Base-by-base conservation (phyloP, 2,329 filamentous ascomycete species). In the Fusarium pseudograminearum region DNA sequence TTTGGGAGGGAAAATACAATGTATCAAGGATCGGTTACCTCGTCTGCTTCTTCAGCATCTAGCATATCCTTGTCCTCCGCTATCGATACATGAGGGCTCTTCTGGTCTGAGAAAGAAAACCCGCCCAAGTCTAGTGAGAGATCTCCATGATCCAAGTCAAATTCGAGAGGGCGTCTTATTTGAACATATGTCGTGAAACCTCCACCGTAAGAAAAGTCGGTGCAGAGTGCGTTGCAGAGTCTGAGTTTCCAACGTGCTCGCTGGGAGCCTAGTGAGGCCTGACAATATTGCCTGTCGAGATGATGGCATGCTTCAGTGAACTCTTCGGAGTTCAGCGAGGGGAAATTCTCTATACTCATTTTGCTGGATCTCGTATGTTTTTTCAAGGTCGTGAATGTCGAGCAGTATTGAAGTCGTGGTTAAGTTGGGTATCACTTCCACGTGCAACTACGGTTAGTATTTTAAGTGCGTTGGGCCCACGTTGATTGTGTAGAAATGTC, bases 251-350 rank as follows among this genome's bases (percentile, higher is more conserved):
- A 89, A 61, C 81, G 80, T 65, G 79, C 81, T 58, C 87, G 84
- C 38, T 86, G 73, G 9, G 83, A 81, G 4, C 87, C 89, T 5
- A 90, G 80, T 34, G 81, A 88, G 56, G 85, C 88, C 75, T 83
- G 85, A 60, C 85, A 83, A 77, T 90, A 91, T 65, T 78, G 83
- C 38, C 84, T 81, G 67, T 90, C 88, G 24, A 91, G 82, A 57
- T 86, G 82, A 71, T 90, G 86, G 77, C 91, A 93, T 57, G 85
- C 87, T 74, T 88, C 84, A 55, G 86, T 79, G 69, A 93, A 93
- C 74, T 93, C 90, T 41, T 87, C 84, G 14, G 80, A 74, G 14
- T 80, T 85, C 30, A 93, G 83, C 61, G 85, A 87, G 9, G 91
- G 91, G 74, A 90, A 93, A 52, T 83, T 80, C 61, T 78, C 72